Base-by-base conservation (phyloP, 2,329 filamentous ascomycete genomes). In the Apiospora kogelbergensis region DNA sequence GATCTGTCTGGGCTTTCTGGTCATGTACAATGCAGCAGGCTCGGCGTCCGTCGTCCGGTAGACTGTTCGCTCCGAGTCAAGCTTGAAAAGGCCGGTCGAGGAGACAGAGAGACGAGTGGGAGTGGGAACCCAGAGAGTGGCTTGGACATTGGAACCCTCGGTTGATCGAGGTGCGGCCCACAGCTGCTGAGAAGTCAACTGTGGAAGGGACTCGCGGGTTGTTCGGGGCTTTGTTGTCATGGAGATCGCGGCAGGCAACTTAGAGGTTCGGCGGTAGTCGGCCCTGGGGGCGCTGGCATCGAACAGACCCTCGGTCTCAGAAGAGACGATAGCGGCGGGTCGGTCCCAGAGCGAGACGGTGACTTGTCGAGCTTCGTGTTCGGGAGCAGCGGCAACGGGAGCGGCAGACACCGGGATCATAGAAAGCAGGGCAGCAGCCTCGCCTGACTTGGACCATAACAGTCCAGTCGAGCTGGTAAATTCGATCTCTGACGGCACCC, bases 11-110 rank as follows among this genome's bases (percentile, higher is more conserved):
- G 74, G 74, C 71, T 78, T 82, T 69, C 78, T 77, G 48, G 68
- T 67, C 70, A 81, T 79, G 44, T 74, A 45, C 11, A 81, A 70
- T n/a, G 78, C 78, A n/a, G 76, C 78, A 24, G 79, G 78, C 15
- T 76, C 73, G 22, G 75, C 74, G 4, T 73, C 72, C 30, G 80
- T 80, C 13, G 76, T 79, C 40, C 77, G 76, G 70, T 76, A 80
- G 45, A 71, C 70, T 40, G 72, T 74, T 60, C 77, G 76, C 66
- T 71, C 76, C 24, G 74, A 68, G 67, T 80, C 75, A n/a, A 79
- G 73, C 66, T 76, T 73, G 65, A 80, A 78, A 20, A 81, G 74
- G 20, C 75, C 73, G 60, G 71, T 42, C 53, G 53, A 37, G 26
- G 53, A 37, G 30, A 17, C 26, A n/a, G 53, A 7, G 15, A 30